Evolutionary conservation across 2,329 filamentous ascomycete species (phyloP).

Genomic region (Penicillium sp.): DNA sequence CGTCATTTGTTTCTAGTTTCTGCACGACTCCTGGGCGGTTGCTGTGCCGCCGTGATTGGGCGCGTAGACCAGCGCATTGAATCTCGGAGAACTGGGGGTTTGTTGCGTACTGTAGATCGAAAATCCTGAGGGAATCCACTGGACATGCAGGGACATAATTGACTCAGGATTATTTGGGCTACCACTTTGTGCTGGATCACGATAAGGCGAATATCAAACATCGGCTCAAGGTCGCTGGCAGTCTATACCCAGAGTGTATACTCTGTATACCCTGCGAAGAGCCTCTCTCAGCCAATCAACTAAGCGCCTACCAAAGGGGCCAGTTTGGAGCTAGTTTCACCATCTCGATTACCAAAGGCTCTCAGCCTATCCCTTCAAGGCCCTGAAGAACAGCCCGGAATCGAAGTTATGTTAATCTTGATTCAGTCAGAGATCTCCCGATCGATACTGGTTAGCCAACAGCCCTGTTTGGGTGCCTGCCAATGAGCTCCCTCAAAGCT

Average conservation of each 20-base stretch:
- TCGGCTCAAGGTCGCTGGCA: not conserved
- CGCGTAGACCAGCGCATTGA: slow-evolving; percentile 15
- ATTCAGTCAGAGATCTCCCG: not conserved
- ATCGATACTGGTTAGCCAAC: not conserved
- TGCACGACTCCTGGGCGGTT: slow-evolving; percentile 19
- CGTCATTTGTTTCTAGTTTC: not conserved
- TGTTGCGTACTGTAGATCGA: too few relatives aligned
- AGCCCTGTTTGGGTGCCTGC: slow-evolving; percentile 5
- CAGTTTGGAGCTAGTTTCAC: slow-evolving; percentile 26
- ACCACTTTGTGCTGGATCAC: not conserved
- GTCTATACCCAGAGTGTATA: not conserved
- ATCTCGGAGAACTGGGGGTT: not conserved
- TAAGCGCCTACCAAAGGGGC: slow-evolving; percentile 1
- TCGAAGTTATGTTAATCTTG: slow-evolving; percentile 6
- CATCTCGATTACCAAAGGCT: not conserved
- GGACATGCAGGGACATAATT: not conserved
- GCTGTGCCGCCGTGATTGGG: slow-evolving; percentile 21
- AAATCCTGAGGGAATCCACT: not conserved
- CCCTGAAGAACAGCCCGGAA: slow-evolving; percentile 12
- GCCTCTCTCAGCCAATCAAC: not conserved
- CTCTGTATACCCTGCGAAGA: not conserved
- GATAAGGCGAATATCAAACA: not conserved
- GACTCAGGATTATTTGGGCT: not conserved
- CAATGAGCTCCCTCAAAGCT: not conserved
- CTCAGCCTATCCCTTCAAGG: slow-evolving; percentile 23